Percentiles rank a stretch among this genome's conserved stretches.
phyloP scores from a whole-genome alignment of 345 rosid species.

The Citrus medica region DNA sequence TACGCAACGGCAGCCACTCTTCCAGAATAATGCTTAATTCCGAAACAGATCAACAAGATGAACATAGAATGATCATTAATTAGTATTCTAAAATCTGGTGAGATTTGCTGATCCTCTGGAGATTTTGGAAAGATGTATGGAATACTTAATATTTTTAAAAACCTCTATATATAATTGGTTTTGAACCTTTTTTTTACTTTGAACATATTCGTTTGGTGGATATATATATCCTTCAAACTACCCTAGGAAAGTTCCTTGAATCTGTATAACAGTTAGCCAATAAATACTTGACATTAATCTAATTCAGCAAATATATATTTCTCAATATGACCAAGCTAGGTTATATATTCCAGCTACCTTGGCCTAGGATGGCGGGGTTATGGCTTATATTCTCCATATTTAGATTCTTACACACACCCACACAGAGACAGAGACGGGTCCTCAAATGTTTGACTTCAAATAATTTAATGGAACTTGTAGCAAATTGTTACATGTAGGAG shows the following conservation, averaged over 20 bases:
- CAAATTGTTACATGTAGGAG: not conserved
- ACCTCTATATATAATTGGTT: not conserved
- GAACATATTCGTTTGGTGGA: conserved; percentile 29
- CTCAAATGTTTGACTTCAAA: not conserved
- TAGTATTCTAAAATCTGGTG: conserved; percentile 8
- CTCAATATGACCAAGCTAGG: not conserved
- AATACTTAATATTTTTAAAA: conserved; percentile 10
- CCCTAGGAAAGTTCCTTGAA: conserved; percentile 9
- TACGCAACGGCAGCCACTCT: not conserved
- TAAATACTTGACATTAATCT: conserved; percentile 15
- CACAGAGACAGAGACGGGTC: no score
- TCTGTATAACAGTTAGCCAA: conserved; percentile 23
- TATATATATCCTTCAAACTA: conserved; percentile 23
- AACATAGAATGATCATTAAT: not conserved
- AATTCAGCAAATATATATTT: not conserved
- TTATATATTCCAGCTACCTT: not conserved
- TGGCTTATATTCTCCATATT: not conserved
- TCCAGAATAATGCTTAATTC: conserved; percentile 6
- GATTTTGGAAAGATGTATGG: conserved; percentile 20
- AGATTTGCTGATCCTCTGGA: conserved; percentile 31
- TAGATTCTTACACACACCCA: not conserved
- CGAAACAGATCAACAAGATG: not conserved
- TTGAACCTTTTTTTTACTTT: not conserved
- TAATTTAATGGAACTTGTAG: not conserved
- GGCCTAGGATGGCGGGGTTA: not conserved